phyloP scores from a whole-genome alignment of 2,329 filamentous ascomycete genomes.

The Penicillium sp. region DNA sequence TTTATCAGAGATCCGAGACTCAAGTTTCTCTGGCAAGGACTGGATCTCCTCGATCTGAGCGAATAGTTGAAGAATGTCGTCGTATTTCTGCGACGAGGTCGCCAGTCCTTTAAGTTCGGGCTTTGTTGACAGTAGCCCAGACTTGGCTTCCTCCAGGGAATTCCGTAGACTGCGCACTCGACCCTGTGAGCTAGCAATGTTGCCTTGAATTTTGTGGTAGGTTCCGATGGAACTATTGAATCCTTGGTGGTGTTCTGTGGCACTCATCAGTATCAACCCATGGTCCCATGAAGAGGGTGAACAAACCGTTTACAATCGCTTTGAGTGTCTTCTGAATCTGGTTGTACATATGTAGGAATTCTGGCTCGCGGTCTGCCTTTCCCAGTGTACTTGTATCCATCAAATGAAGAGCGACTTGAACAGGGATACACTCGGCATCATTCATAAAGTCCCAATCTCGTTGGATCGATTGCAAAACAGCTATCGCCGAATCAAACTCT shows the following conservation, averaged over 20 bases:
- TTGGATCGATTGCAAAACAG: conserved; percentile 74
- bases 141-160: conserved; percentile 73
- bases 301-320: conserved; percentile 72
- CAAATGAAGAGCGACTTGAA: conserved; percentile 89
- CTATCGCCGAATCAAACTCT: conserved; percentile 28
- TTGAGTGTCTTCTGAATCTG: conserved; percentile 92
- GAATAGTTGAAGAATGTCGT: conserved; percentile 77
- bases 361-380: conserved; percentile 76
- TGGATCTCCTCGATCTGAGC: conserved; percentile 82
- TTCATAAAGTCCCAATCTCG: conserved; percentile 90
- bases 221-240: conserved; percentile 99
- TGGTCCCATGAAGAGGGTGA: neutral
- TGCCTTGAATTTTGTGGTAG: conserved; percentile 96
- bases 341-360: conserved; percentile 76
- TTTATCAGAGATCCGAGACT: conserved; percentile 93
- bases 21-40: conserved; percentile 81
- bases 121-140: conserved; percentile 74
- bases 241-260: conserved; percentile 83
- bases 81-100: conserved; percentile 80
- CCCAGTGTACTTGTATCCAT: conserved; percentile 92
- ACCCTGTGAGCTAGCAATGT: conserved; percentile 81
- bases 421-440: conserved; percentile 78
- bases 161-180: conserved; percentile 77
- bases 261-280: conserved; percentile 1
- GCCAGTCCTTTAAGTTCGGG: conserved; percentile 88